These are phyloP conservation scores for Boletus calvinii DNA, from an alignment of 1,284 basidiomycete species.

Conservation along the genomic window DNA sequence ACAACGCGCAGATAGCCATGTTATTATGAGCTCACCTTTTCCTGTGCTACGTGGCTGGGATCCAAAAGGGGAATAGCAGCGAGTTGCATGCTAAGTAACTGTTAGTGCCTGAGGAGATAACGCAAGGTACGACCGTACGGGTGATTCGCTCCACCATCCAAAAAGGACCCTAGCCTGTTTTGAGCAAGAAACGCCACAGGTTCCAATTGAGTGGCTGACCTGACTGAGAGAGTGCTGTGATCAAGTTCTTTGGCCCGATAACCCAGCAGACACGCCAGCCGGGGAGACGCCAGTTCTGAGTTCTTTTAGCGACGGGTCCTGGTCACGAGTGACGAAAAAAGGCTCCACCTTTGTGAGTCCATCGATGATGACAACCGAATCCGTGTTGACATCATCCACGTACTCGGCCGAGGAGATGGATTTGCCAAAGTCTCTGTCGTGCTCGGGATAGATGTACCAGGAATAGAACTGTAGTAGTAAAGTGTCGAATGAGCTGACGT, in stretches of 20 bases:
- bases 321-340: not conserved
- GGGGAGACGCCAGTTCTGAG: slow-evolving; percentile 83
- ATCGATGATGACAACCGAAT: slow-evolving; percentile 84
- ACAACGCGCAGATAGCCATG: not conserved
- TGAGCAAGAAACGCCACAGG: slow-evolving; percentile 8
- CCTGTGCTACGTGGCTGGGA: slow-evolving; percentile 62
- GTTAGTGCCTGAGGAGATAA: not conserved
- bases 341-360: slow-evolving; percentile 81
- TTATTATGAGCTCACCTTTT: slow-evolving; percentile 50
- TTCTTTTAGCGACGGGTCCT: not conserved
- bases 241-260: slow-evolving; percentile 86
- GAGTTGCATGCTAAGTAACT: slow-evolving; percentile 64
- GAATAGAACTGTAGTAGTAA: slow-evolving; percentile 68
- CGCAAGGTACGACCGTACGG: slow-evolving; percentile 51
- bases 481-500: not conserved
- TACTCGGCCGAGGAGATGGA: slow-evolving; percentile 82
- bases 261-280: slow-evolving; percentile 97
- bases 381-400: slow-evolving; percentile 82
- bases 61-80: slow-evolving; percentile 83
- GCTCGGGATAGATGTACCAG: slow-evolving; percentile 88
- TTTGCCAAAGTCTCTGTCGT: slow-evolving; percentile 71
- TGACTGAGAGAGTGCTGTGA: slow-evolving; percentile 84
- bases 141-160: slow-evolving; percentile 88
- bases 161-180: slow-evolving; percentile 61
- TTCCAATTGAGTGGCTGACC: slow-evolving; percentile 40